Conservation (phyloP, 148 eudicot genomes). For the Mesembryanthemum crystallinum region DNA sequence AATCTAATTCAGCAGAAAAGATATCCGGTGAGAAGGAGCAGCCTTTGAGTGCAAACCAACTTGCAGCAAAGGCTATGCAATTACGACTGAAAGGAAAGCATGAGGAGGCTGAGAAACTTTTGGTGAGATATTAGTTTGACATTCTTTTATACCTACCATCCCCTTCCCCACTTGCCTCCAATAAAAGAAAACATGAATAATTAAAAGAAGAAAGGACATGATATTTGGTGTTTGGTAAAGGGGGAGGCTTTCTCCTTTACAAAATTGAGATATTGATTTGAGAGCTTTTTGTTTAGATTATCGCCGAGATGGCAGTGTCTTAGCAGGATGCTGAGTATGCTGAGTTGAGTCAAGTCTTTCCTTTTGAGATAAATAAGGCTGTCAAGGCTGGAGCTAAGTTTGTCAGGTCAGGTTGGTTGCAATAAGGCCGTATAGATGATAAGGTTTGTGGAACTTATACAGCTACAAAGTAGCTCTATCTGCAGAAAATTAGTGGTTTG, state of each 20-base stretch:
- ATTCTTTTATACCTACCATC: background rate
- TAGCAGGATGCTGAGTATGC: too few species aligned
- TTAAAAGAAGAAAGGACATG: background rate
- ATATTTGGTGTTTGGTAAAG: background rate
- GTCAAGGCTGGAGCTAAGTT: too few species aligned
- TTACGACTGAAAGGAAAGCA: conserved; percentile 86
- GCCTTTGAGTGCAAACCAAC: conserved; percentile 78
- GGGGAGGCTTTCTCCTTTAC: background rate
- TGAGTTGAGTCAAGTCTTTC: background rate
- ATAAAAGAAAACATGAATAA: background rate
- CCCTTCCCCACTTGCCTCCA: background rate
- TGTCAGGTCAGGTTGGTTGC: too few species aligned
- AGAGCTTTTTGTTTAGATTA: background rate
- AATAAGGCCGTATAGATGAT: too few species aligned
- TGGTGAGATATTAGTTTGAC: conserved; percentile 45
- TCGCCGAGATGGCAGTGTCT: background rate
- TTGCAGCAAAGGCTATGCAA: conserved; percentile 93
- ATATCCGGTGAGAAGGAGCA: conserved; percentile 38
- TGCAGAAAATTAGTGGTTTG: too few species aligned
- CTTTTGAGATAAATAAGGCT: background rate
- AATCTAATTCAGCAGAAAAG: conserved; percentile 24
- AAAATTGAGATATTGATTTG: background rate
- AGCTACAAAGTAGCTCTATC: too few species aligned
- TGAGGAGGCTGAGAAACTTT: conserved; percentile 79
- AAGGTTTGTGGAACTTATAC: too few species aligned